Evolutionary conservation across 2,329 filamentous ascomycete genomes (phyloP), one percentile per base, ranked within the genome.

Genomic region (Annulohypoxylon truncatum): DNA sequence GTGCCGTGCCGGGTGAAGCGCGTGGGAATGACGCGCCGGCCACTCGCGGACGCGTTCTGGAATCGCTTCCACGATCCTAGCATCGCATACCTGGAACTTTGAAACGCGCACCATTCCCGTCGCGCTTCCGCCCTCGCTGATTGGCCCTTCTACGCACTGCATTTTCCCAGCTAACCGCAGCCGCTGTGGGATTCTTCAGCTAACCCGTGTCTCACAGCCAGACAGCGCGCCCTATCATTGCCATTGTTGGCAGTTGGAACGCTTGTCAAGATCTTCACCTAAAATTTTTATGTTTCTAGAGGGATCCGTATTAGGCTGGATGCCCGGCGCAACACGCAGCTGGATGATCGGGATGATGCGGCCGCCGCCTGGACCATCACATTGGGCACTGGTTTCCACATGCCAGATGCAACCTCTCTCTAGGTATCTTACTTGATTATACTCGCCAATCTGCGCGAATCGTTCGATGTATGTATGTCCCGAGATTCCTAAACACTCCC

Each of bases 151-250:
- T 66, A 65, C 65, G 64, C 44, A 64, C 29, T 24, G n/a, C 54
- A 26, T 20, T 52, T 51, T 59, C 35, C 47, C 38, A 44, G 47
- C 47, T 64, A 53, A 44, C 54, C 24, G 47, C 61, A 56, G 40
- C 53, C 52, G 50, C 46, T 31, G 53, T 55, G 55, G 61, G 67
- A 63, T 64, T 70, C 66, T 71, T 67, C 68, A 71, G 68, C 63
- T 40, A 51, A 63, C 66, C 52, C 52, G 51, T 64, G 55, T 61
- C 58, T 60, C 54, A 40, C 33, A 35, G 56, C n/a, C n/a, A n/a
- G n/a, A n/a, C n/a, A n/a, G n/a, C n/a, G n/a, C 15, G 47, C 28
- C 55, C 52, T 50, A 64, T 66, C 66, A 48, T 62, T 70, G 55
- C 66, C 66, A 12, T 63, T 61, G 53, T 58, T 61, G 66, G 63